Evolutionary conservation across 139 green algal species (phyloP).

Genomic region (Astrephomene gubernaculifera): DNA sequence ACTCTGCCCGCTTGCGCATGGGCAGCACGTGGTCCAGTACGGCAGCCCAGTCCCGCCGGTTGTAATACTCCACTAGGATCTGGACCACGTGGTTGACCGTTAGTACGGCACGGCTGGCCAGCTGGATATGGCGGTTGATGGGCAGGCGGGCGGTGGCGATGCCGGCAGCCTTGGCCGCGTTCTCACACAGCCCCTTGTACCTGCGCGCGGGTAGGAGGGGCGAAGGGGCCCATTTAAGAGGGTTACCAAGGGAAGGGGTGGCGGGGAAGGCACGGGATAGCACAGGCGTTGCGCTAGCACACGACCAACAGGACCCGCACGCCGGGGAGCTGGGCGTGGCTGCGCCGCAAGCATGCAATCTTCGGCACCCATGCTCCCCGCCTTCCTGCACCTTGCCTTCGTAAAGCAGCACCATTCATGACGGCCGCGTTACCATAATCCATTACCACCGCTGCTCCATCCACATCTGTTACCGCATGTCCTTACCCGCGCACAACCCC

Average conservation of each 20-base stretch:
- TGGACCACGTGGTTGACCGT: constrained; percentile 93
- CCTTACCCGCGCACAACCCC: too few species aligned
- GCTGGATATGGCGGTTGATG: constrained; percentile 74
- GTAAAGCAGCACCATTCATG: too few species aligned
- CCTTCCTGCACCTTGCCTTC: too few species aligned
- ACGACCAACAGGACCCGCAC: too few species aligned
- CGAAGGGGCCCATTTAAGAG: too few species aligned
- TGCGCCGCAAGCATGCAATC: too few species aligned
- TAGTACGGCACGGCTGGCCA: constrained; percentile 71
- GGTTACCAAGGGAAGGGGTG: not conserved
- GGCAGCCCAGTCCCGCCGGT: constrained; percentile 50
- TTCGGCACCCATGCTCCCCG: too few species aligned
- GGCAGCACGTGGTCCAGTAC: constrained; percentile 59
- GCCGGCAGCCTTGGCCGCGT: constrained; percentile 66
- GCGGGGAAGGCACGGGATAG: not conserved
- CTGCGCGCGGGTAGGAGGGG: not conserved
- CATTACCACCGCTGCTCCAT: too few species aligned
- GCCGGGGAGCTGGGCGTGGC: too few species aligned
- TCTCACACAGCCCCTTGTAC: constrained; percentile 66
- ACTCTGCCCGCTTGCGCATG: constrained; percentile 51
- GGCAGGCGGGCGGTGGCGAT: constrained; percentile 84
- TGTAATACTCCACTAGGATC: constrained; percentile 45
- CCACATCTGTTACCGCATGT: too few species aligned
- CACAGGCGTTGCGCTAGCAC: too few species aligned
- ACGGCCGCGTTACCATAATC: too few species aligned